phyloP scores from a whole-genome alignment of 176 grass and related monocot species.

The Oryza rufipogon region DNA sequence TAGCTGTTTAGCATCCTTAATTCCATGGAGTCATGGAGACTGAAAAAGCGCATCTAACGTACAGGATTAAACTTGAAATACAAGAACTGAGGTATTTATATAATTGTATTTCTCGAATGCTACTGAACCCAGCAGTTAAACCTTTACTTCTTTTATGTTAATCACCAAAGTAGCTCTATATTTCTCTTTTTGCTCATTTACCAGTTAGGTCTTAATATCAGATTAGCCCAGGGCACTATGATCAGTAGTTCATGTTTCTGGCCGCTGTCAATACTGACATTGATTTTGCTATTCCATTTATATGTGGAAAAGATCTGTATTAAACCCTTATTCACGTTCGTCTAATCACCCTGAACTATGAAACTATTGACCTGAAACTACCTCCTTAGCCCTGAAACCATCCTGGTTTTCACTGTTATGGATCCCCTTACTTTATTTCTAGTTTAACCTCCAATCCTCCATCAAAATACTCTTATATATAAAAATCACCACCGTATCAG shows the following conservation, averaged over 20 bases:
- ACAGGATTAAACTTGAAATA: not conserved
- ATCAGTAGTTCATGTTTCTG: not conserved
- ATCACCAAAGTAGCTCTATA: not conserved
- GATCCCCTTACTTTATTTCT: no score
- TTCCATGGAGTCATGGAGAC: not conserved
- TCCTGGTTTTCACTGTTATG: no score
- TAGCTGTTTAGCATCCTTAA: not conserved
- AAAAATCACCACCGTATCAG: no score
- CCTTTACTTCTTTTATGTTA: not conserved
- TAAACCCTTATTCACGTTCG: no score
- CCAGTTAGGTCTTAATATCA: not conserved
- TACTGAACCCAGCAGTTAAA: not conserved
- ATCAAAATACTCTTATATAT: no score
- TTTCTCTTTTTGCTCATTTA: not conserved
- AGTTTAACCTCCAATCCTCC: no score
- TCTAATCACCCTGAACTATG: no score
- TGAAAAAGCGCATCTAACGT: not conserved
- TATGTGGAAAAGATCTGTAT: not conserved
- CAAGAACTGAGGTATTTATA: not conserved
- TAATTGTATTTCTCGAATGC: not conserved
- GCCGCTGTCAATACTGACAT: not conserved
- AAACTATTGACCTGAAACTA: not conserved
- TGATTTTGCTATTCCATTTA: constrained; percentile 31
- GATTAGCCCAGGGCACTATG: not conserved
- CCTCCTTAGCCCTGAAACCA: not conserved